Conservation (phyloP, 75 land plant species). For the Cupressus sempervirens region DNA sequence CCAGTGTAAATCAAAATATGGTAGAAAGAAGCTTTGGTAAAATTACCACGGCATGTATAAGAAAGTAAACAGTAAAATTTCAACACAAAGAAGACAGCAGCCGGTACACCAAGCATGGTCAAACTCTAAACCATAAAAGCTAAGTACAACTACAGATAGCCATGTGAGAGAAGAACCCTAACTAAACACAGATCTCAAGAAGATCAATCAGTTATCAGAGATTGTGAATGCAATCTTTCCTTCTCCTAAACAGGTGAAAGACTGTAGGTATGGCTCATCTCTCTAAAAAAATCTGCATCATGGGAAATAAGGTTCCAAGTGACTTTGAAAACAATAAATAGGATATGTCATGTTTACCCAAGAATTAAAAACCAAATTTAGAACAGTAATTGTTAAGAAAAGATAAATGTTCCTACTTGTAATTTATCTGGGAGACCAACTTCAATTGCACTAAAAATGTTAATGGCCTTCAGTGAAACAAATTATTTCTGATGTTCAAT, state of each 20-base stretch:
- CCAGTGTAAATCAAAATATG: background rate
- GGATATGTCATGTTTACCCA: background rate
- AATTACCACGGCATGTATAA: background rate
- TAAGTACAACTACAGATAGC: background rate
- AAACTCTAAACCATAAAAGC: background rate
- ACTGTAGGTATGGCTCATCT: background rate
- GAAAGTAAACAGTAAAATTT: background rate
- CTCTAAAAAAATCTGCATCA: background rate
- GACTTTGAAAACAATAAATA: background rate
- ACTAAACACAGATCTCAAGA: background rate
- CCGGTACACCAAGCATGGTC: background rate
- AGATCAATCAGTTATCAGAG: background rate
- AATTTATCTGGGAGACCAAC: background rate
- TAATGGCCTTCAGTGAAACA: background rate
- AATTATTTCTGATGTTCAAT: background rate
- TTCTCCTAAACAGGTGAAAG: background rate
- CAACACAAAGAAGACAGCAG: background rate
- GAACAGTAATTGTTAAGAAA: background rate
- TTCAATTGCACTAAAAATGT: background rate
- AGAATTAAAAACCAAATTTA: background rate
- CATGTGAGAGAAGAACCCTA: background rate
- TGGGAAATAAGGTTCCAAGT: background rate
- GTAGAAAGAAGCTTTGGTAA: background rate
- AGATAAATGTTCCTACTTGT: background rate
- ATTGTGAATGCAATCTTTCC: background rate